Evolutionary conservation across 257 asterid species (phyloP), one percentile per base, ranked within the genome.

Genomic region (Scutellaria barbata): DNA sequence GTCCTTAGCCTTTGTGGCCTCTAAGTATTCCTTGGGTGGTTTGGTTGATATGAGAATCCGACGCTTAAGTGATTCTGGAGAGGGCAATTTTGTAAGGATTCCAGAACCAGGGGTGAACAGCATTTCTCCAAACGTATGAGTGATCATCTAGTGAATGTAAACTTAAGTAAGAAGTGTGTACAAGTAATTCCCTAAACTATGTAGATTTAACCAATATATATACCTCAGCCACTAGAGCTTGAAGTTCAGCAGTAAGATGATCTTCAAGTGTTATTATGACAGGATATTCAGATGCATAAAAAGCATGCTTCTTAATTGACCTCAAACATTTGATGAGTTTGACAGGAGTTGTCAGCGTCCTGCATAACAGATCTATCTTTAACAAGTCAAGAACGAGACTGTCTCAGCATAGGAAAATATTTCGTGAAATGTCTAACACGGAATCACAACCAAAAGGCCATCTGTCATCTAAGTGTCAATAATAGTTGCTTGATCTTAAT

Each of bases 221-320:
- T 78, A 92, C 96, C 95, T 86, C 64, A 53, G 95, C 96, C 25
- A 78, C 90, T 85, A 79, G 82, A 61, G 88, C 92, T 77, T 88
- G 96, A 77, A 92, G 96, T 53, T 85, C 78, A 12, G 90, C 45
- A 66, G 85, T 85, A 43, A 92, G 92, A 81, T 92, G 96, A 73
- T 87, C 95, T 80, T 89, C 98, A 40, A 89, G 88, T 56, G 96
- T 87, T 77, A 89, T 79, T 70, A 92, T 78, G 43, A 92, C 89
- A 62, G 95, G 95, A 76, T 83, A 92, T 55, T 86, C 90, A 6
- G 95, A 89, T 33, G 79, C 87, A 66, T 71, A 20, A 80, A 92
- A 92, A 0, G 95, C 96, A 63, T 87, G 81, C 69, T 86, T 85
- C 81, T 86, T 89, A 61, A 92, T 85, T 46, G 95, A 85, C 78